Base-by-base conservation (phyloP, 805 yeast species). In the Pichia heedii region DNA sequence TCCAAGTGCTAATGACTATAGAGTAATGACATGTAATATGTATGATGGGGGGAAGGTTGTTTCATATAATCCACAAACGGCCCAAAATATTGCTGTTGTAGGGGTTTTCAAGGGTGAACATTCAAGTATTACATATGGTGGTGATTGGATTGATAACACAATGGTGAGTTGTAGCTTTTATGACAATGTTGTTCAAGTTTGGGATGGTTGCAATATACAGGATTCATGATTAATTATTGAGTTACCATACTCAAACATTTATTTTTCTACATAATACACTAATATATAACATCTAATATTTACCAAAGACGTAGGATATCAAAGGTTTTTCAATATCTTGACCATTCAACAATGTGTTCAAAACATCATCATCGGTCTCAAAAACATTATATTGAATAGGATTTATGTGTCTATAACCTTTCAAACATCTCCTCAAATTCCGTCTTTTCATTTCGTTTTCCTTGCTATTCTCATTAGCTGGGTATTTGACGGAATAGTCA, bases 111-210 rank as follows among this genome's bases (percentile, higher is more conserved):
- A 80, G 54, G 70, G 72, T 12, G 84, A 82, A 26, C 97, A 90
- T 57, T 80, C 79, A 40, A 86, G 96, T 47, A 90, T 93, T 87
- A 89, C 90, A 43, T 90, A 90, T 56, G 98, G 97, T 0, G 96
- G 95, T 5, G 96, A 84, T 56, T 89, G 97, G 95, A 68, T 68
- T 5, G 76, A 70, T 7, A 60, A 61, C 1, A 52, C 59, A 5
- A 74, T 83, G 8, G 82, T 77, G 3, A 88, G 96, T 1, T 90
- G 97, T 60, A 87, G 96, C 43, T 90, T 90, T 60, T 90, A 90
- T 65, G 98, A 90, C 60, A 75, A 76, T 43, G 76, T 84, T 18
- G 72, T 90, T 2, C 96, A 89, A 50, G 59, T 72, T 26, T 90
- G 97, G 97, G 44, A 56, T 24, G 45, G 24, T 21, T 18, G 22